Evolutionary conservation across 108 stramenopile species (phyloP), one percentile per base, ranked within the genome.

Genomic region (Discostella pseudostelligera): DNA sequence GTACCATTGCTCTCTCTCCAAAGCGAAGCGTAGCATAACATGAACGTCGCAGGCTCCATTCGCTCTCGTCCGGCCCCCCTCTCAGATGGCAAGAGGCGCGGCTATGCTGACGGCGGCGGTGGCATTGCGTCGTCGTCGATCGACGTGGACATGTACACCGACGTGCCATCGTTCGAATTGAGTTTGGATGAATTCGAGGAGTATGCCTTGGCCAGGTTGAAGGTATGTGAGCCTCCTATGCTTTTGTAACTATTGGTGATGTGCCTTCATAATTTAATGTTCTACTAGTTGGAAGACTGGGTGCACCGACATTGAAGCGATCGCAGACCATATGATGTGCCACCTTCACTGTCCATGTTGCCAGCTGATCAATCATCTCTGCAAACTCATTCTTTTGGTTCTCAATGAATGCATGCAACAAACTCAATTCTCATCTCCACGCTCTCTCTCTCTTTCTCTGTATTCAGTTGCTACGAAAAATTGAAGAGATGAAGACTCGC

Each of bases 401-500:
- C n/a, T n/a, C n/a, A n/a, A n/a, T n/a, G n/a, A n/a, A n/a, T n/a
- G n/a, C n/a, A n/a, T n/a, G n/a, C n/a, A n/a, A n/a, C n/a, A n/a
- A n/a, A n/a, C n/a, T n/a, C n/a, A n/a, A 35, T 17, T 29, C 35
- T 32, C 24, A 13, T 39, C 50, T 28, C 47, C 28, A 17, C 14
- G 39, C 2, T 21, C 25, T 48, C 26, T 11, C 37, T 45, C 51
- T 22, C 32, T 37, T 17, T 8, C 14, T 19, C 16, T 0, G 1
- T 17, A 67, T 22, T 24, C 57, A 92, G 90, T 88, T 98, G 9
- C 84, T 98, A 24, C 90, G 96, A 20, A 93, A 87, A 69, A 86
- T 98, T 36, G 97, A 98, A 73, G 87, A 90, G 68, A 66, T 99
- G 56, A 93, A 96, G 74, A 78, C 81, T 8, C 70, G 80, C 56